Evolutionary conservation across 164 flowering plant species (phyloP), one percentile per base, ranked within the genome.

Genomic region (Annona cherimola): DNA sequence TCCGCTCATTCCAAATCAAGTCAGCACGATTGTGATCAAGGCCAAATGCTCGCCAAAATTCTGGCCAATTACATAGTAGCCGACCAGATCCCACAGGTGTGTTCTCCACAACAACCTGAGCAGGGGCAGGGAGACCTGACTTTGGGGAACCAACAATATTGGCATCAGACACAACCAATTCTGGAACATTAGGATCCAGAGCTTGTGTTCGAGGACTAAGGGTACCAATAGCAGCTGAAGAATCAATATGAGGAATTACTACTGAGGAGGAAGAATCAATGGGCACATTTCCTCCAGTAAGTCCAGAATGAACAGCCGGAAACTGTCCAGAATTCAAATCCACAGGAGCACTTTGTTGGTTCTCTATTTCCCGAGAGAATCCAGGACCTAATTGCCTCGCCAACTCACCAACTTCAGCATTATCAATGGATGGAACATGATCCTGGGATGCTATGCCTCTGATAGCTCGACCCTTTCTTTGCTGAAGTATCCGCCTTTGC

Each of bases 21-120:
- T 95, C 98, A 19, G 99, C 99, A 79, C 98, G 99, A 75, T 95
- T 95, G 69, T 95, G 99, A 78, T 95, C 99, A 72, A 95, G 89
- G 78, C 90, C 86, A 84, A 95, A 95, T 68, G 93, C 99, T 71
- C 95, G 86, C 98, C 99, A 95, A 79, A 95, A 95, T 79, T 90
- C 99, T 76, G 87, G 89, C 99, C 98, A 95, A 82, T 95, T 95
- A 77, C 89, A 88, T 26, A 95, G 83, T 67, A 93, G 83, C 75
- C 96, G 83, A 62, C 99, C 98, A 81, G 94, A 95, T 67, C 98
- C 98, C 65, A 95, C 99, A 46, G 93, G 89, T 42, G 97, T 87
- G 67, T 82, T 87, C 86, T 93, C 99, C 75, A 90, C 87, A 80
- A 95, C 96, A 67, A 95, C 96, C 83, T 95, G 97, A 42, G 98